These are phyloP conservation scores for Botrytis paeoniae DNA, from an alignment of 2,329 filamentous ascomycete species.

Conservation along the genomic window DNA sequence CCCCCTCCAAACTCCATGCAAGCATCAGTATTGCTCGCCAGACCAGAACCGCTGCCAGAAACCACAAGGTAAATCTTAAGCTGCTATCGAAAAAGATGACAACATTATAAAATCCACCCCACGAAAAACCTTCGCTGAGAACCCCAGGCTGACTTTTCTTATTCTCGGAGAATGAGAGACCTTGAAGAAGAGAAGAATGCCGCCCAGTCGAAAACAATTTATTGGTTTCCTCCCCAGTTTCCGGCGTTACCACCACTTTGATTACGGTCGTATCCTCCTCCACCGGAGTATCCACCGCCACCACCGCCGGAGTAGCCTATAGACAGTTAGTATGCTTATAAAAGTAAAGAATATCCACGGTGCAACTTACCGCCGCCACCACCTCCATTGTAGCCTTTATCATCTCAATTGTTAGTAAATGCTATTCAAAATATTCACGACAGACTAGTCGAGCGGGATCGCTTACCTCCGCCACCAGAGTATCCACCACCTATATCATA, in stretches of 20 bases:
- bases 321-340: not conserved
- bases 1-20: constrained; percentile 38
- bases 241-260: constrained; percentile 17
- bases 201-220: constrained; percentile 8
- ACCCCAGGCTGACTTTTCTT: constrained; percentile 38
- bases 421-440: constrained; percentile 11
- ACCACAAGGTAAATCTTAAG: constrained; percentile 34
- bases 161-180: constrained; percentile 20
- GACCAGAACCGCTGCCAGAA: constrained; percentile 36
- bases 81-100: constrained; percentile 30
- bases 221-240: constrained; percentile 14
- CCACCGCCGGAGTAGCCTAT: constrained; percentile 14
- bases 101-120: constrained; percentile 31
- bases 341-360: not conserved
- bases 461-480: constrained; percentile 30
- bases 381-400: constrained; percentile 19
- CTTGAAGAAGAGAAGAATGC: constrained; percentile 6
- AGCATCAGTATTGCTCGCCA: constrained; percentile 35
- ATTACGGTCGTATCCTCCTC: constrained; percentile 9
- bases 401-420: constrained; percentile 17
- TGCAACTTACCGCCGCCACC: constrained; percentile 20
- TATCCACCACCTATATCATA: constrained; percentile 13
- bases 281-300: constrained; percentile 11
- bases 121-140: constrained; percentile 38
- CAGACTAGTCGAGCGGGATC: constrained; percentile 11